Evolutionary conservation across 345 rosid species (phyloP).

Genomic region (Alliaria petiolata): DNA sequence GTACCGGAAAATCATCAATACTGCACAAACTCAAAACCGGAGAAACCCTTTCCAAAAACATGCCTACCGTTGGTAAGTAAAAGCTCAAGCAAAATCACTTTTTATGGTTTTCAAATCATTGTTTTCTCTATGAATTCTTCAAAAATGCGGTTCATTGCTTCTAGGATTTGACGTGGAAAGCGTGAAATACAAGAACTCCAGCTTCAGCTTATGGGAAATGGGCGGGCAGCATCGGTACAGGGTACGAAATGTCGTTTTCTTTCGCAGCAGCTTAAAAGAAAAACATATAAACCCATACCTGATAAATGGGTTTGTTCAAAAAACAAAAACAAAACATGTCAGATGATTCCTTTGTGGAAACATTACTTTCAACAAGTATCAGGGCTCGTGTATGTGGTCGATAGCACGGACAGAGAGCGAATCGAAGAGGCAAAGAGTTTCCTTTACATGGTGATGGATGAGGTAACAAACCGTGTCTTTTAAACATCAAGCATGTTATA

Average conservation of each 20-base stretch:
- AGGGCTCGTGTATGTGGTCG: conserved; percentile 28
- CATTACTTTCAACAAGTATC: neutral
- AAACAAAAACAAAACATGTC: neutral
- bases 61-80: conserved; percentile 9
- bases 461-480: conserved; percentile 4
- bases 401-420: conserved; percentile 25
- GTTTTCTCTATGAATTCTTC: too few relatives aligned
- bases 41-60: neutral
- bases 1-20: conserved; percentile 29
- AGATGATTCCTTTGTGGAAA: neutral
- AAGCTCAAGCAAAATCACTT: neutral
- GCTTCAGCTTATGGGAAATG: conserved; percentile 5
- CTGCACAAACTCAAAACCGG: conserved; percentile 29
- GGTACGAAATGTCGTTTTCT: conserved; percentile 3
- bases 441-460: conserved; percentile 19
- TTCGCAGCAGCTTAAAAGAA: neutral
- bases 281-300: neutral
- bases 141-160: neutral
- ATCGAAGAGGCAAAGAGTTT: conserved; percentile 15
- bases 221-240: conserved; percentile 3
- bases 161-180: conserved; percentile 3
- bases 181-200: conserved; percentile 18
- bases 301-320: too few relatives aligned
- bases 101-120: neutral
- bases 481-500: neutral